Evolutionary conservation across 176 grass and related monocot genomes (phyloP).

Genomic region (Triticum monococcum): DNA sequence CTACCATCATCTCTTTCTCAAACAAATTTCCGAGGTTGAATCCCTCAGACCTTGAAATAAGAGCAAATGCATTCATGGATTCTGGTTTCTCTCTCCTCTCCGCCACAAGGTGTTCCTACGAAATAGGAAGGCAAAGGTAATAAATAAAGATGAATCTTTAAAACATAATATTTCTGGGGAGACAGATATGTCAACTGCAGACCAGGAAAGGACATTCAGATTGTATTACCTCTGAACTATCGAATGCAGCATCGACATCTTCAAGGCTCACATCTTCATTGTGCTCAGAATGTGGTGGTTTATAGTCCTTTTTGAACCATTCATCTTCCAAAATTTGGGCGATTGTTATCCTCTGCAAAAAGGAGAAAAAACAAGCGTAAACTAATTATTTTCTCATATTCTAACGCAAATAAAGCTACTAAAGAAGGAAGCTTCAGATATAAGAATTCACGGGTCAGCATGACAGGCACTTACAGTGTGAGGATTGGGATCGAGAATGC

Average conservation of each 20-base stretch:
- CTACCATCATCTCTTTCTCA: slow-evolving; percentile 82
- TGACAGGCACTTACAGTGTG: slow-evolving; percentile 48
- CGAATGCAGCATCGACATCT: slow-evolving; percentile 87
- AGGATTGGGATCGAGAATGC: slow-evolving; percentile 94
- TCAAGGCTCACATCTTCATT: slow-evolving; percentile 75
- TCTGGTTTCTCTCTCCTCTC: slow-evolving; percentile 89
- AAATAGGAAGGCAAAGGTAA: neutral
- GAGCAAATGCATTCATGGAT: slow-evolving; percentile 98
- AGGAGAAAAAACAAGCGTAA: neutral
- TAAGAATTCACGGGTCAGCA: neutral
- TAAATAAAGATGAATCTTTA: neutral
- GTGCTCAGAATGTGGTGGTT: slow-evolving; percentile 75
- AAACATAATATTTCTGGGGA: neutral
- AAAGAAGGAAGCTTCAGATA: neutral
- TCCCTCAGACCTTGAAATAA: slow-evolving; percentile 97
- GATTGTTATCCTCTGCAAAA: slow-evolving; percentile 80
- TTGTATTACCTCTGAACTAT: slow-evolving; percentile 70
- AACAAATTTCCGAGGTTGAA: slow-evolving; percentile 99
- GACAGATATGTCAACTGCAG: neutral
- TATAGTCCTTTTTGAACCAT: slow-evolving; percentile 97
- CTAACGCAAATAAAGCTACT: neutral
- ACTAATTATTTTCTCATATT: neutral
- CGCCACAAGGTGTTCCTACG: slow-evolving; percentile 82
- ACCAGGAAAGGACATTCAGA: neutral
- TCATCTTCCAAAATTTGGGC: slow-evolving; percentile 86